These are phyloP conservation scores for Pyrus communis DNA, from an alignment of 306 rosid genomes.

Conservation along the genomic window DNA sequence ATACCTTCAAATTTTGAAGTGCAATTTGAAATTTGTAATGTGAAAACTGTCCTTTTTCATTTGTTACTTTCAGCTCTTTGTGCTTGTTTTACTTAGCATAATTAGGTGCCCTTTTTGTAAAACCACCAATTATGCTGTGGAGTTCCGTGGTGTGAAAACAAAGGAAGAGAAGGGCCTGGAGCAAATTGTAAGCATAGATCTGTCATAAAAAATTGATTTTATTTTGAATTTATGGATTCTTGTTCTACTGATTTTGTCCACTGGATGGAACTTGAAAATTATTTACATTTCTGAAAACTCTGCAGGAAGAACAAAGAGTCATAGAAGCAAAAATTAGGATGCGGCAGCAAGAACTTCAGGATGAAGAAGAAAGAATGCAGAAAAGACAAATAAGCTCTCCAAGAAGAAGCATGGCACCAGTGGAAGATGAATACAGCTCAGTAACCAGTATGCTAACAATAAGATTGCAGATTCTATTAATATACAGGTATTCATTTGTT, in stretches of 20 bases:
- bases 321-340: slow-evolving; percentile 98
- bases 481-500: slow-evolving; percentile 1
- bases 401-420: slow-evolving; percentile 34
- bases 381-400: slow-evolving; percentile 54
- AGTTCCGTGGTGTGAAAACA: slow-evolving; percentile 87
- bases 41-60: slow-evolving; percentile 3
- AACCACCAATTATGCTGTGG: slow-evolving; percentile 90
- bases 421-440: slow-evolving; percentile 49
- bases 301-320: slow-evolving; percentile 96
- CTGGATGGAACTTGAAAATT: background rate
- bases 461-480: background rate
- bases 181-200: slow-evolving; percentile 55
- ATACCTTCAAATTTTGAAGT: slow-evolving; percentile 5
- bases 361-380: slow-evolving; percentile 85
- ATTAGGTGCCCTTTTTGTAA: slow-evolving; percentile 93
- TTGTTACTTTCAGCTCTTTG: background rate
- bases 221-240: slow-evolving; percentile 4
- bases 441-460: slow-evolving; percentile 46
- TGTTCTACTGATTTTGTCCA: slow-evolving; percentile 5
- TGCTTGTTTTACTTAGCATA: slow-evolving; percentile 50
- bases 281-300: slow-evolving; percentile 11
- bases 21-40: background rate
- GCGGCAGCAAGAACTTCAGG: slow-evolving; percentile 77
- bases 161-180: slow-evolving; percentile 93
- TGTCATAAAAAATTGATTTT: slow-evolving; percentile 2